Conservation (phyloP, 1,284 basidiomycete genomes). For the Schizophyllum commune region DNA sequence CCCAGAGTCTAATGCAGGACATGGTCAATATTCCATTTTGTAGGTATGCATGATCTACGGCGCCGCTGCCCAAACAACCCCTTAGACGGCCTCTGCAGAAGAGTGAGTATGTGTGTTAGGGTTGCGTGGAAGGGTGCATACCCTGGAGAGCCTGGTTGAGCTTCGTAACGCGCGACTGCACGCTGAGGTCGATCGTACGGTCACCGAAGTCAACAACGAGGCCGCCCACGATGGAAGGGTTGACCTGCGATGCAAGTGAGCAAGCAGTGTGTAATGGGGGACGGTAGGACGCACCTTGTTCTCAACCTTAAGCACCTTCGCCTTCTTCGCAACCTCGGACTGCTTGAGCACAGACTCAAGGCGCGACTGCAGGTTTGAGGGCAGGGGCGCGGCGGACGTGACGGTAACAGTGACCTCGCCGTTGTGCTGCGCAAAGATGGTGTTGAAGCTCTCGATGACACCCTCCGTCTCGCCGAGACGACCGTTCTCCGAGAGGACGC, state of each 20-base stretch:
- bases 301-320: constrained; percentile 79
- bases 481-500: constrained; percentile 90
- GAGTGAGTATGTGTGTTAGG: constrained; percentile 4
- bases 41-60: constrained; percentile 4
- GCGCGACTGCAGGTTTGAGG: constrained; percentile 63
- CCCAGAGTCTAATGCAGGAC: too few species aligned
- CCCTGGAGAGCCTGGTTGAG: constrained; percentile 85
- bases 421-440: constrained; percentile 83
- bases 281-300: constrained; percentile 64
- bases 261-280: constrained; percentile 1
- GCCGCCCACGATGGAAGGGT: constrained; percentile 82
- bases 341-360: constrained; percentile 82
- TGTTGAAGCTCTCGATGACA: constrained; percentile 89
- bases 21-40: background rate
- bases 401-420: constrained; percentile 93
- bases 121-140: constrained; percentile 26
- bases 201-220: constrained; percentile 96
- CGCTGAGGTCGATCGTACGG: constrained; percentile 95
- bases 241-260: constrained; percentile 49
- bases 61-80: constrained; percentile 9
- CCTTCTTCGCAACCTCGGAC: constrained; percentile 74
- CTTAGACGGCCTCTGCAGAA: constrained; percentile 24
- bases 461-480: constrained; percentile 78
- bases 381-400: constrained; percentile 79
- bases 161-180: constrained; percentile 89